Percentiles rank a stretch among this genome's conserved stretches.
phyloP scores from a whole-genome alignment of 2,329 filamentous ascomycete species.

The Fusarium nurragi region DNA sequence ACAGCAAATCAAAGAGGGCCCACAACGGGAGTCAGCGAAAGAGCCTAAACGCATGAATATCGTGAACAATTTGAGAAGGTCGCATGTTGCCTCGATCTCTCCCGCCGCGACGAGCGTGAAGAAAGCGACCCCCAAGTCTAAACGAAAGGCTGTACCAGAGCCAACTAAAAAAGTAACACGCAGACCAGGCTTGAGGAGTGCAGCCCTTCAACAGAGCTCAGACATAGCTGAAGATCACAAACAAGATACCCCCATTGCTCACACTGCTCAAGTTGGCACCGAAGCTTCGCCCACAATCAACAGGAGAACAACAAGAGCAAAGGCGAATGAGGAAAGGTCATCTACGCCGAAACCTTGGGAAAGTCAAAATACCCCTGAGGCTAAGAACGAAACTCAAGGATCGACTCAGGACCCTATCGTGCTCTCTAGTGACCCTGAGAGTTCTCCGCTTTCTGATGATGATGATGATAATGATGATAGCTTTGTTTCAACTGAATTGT shows the following conservation, averaged over 20 bases:
- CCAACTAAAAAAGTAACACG: not conserved
- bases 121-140: conserved; percentile 12
- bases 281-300: not conserved
- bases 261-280: not conserved
- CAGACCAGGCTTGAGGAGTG: not conserved
- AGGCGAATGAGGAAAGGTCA: not conserved
- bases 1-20: conserved; percentile 38
- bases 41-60: conserved; percentile 13
- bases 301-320: not conserved
- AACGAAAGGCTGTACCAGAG: conserved; percentile 4
- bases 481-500: not conserved
- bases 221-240: not conserved
- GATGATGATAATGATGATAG: not conserved
- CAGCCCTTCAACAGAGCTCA: not conserved
- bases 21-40: not conserved
- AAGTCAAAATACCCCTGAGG: not conserved
- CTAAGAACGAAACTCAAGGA: not conserved
- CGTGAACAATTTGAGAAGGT: conserved; percentile 28
- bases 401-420: conserved; percentile 16
- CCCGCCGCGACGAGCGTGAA: conserved; percentile 10
- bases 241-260: not conserved
- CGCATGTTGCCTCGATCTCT: conserved; percentile 26
- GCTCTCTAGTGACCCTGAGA: conserved; percentile 32
- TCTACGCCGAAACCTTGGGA: not conserved
- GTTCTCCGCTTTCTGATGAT: conserved; percentile 7